phyloP scores from a whole-genome alignment of 768 basidiomycete genomes.

The Macrolepiota fuliginosa region DNA sequence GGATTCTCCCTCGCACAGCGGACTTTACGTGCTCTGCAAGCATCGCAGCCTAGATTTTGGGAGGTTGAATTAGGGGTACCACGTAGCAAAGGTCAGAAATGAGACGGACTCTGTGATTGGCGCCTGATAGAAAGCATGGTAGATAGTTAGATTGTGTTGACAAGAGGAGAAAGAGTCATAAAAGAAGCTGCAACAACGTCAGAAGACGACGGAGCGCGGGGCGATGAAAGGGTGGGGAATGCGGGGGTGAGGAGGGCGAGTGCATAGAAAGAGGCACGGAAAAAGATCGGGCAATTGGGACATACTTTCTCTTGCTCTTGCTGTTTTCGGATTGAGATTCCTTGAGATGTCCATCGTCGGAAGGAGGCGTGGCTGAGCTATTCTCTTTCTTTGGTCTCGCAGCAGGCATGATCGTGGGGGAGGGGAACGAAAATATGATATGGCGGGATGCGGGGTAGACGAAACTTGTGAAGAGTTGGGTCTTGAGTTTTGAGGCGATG shows the following conservation, averaged over 20 bases:
- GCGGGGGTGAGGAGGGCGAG: constrained; percentile 37
- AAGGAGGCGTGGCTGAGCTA: constrained; percentile 59
- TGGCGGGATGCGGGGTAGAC: constrained; percentile 20
- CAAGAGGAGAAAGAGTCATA: constrained; percentile 18
- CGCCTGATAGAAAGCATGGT: constrained; percentile 47
- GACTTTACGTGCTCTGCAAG: constrained; percentile 84
- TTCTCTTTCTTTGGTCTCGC: constrained; percentile 66
- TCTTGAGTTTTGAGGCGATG: constrained; percentile 33
- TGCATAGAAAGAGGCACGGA: constrained; percentile 41
- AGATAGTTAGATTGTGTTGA: constrained; percentile 36
- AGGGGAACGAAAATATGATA: constrained; percentile 26
- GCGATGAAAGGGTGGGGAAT: constrained; percentile 36
- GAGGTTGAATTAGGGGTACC: constrained; percentile 9
- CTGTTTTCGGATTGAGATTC: constrained; percentile 61
- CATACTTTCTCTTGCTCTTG: constrained; percentile 81
- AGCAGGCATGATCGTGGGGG: constrained; percentile 54
- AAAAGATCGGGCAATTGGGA: constrained; percentile 53
- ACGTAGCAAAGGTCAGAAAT: background rate
- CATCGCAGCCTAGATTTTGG: constrained; percentile 67
- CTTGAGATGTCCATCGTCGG: constrained; percentile 59
- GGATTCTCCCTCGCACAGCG: constrained; percentile 79
- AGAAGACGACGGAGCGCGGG: constrained; percentile 26
- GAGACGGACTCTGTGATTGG: constrained; percentile 75
- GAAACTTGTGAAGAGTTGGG: constrained; percentile 22
- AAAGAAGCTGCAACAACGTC: constrained; percentile 20